Evolutionary conservation across 2,329 filamentous ascomycete species (phyloP).

Genomic region (Arthroderma sp.): DNA sequence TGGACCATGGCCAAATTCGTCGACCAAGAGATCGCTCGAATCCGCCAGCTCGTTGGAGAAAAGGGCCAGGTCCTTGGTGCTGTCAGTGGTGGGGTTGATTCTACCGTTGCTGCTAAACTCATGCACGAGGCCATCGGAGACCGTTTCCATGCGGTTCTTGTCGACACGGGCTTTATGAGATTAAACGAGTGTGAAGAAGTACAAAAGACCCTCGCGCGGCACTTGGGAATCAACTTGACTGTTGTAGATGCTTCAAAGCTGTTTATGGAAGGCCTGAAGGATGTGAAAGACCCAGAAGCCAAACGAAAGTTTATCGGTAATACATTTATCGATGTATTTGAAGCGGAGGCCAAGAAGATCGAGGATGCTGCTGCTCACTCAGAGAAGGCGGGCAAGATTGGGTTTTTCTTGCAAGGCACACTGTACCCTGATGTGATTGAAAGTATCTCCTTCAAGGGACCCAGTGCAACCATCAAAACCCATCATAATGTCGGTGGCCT

Average conservation of each 20-base stretch:
- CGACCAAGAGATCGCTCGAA: slow-evolving; percentile 65
- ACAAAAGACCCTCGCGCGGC: slow-evolving; percentile 60
- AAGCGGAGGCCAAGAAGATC: slow-evolving; percentile 62
- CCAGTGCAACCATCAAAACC: slow-evolving; percentile 59
- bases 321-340: slow-evolving; percentile 68
- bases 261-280: slow-evolving; percentile 65
- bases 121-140: slow-evolving; percentile 80
- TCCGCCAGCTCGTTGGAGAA: slow-evolving; percentile 67
- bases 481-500: slow-evolving; percentile 57
- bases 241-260: slow-evolving; percentile 65
- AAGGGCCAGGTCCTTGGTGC: slow-evolving; percentile 71
- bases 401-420: slow-evolving; percentile 80
- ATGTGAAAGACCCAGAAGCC: slow-evolving; percentile 65
- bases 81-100: slow-evolving; percentile 75
- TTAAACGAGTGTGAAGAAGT: slow-evolving; percentile 74
- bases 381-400: slow-evolving; percentile 56
- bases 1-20: slow-evolving; percentile 84
- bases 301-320: slow-evolving; percentile 83
- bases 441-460: slow-evolving; percentile 59
- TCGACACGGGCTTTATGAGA: slow-evolving; percentile 78
- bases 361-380: slow-evolving; percentile 57
- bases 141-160: slow-evolving; percentile 70
- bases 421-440: slow-evolving; percentile 62
- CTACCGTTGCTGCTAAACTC: slow-evolving; percentile 71
- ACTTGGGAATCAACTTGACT: slow-evolving; percentile 81